Percentiles rank a stretch among this genome's conserved stretches.
Evolutionary conservation across 2,329 filamentous ascomycete genomes (phyloP).

Genomic region (Pyrenophora teres): DNA sequence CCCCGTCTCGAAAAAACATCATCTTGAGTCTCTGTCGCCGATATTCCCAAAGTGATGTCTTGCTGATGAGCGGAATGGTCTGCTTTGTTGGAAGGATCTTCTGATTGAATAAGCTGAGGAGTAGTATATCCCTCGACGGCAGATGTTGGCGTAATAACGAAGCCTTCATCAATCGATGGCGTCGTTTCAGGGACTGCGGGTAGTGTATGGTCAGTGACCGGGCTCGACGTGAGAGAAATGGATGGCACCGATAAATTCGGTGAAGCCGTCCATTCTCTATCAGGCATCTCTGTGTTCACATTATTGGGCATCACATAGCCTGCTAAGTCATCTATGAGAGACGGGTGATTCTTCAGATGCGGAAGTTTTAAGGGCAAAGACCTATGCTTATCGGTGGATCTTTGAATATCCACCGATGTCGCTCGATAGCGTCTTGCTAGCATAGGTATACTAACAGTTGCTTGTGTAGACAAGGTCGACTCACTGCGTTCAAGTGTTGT

Average conservation of each 20-base stretch:
- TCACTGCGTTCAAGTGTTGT: constrained; percentile 24
- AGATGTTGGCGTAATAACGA: not conserved
- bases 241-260: constrained; percentile 3
- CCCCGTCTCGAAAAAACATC: not conserved
- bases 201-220: constrained; percentile 1
- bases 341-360: constrained; percentile 22
- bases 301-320: constrained; percentile 22
- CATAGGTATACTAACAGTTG: constrained; percentile 17
- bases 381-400: constrained; percentile 15
- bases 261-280: not conserved
- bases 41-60: not conserved
- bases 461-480: constrained; percentile 20
- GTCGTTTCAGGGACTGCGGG: not conserved
- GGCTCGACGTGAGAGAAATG: constrained; percentile 6
- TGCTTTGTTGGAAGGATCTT: not conserved
- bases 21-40: too few relatives aligned
- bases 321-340: constrained; percentile 32
- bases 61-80: not conserved
- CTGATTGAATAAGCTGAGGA: not conserved
- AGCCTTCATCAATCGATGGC: not conserved
- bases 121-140: too few relatives aligned
- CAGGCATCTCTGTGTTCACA: constrained; percentile 9
- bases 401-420: constrained; percentile 23
- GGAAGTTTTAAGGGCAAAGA: constrained; percentile 29
- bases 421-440: constrained; percentile 24